Conservation (phyloP, 2,329 filamentous ascomycete species). For the Penicillium sp. region DNA sequence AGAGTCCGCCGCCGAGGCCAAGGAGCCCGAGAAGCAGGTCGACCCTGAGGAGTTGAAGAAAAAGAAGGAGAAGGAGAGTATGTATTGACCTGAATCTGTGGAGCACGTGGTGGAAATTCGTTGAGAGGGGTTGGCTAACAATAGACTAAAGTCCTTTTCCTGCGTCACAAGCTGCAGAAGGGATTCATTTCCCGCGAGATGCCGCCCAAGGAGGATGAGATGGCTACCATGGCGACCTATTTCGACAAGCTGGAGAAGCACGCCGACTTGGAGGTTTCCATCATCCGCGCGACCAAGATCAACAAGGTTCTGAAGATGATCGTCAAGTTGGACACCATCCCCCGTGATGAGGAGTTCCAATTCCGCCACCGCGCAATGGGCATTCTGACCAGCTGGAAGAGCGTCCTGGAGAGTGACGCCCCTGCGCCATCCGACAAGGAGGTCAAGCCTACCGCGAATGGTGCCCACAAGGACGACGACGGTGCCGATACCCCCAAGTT, state of each 20-base stretch:
- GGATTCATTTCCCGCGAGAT: slow-evolving; percentile 84
- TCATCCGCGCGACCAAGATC: slow-evolving; percentile 92
- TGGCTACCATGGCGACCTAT: slow-evolving; percentile 48
- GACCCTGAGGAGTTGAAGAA: slow-evolving; percentile 58
- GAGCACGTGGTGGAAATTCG: background rate
- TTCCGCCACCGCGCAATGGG: slow-evolving; percentile 83
- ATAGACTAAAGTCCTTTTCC: slow-evolving; percentile 70
- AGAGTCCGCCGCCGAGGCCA: slow-evolving; percentile 53
- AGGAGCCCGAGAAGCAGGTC: slow-evolving; percentile 55
- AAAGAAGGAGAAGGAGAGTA: slow-evolving; percentile 62
- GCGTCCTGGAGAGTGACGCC: slow-evolving; percentile 68
- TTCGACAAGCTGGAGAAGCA: slow-evolving; percentile 75
- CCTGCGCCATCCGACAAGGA: slow-evolving; percentile 46
- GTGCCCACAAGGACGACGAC: slow-evolving; percentile 42
- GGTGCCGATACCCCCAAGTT: slow-evolving; percentile 34
- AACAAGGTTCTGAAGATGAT: slow-evolving; percentile 98
- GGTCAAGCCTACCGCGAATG: slow-evolving; percentile 50
- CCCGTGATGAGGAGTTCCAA: slow-evolving; percentile 81
- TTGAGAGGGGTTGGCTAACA: background rate
- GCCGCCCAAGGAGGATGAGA: slow-evolving; percentile 75
- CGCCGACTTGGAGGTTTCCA: slow-evolving; percentile 79
- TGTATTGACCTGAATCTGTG: slow-evolving; percentile 13
- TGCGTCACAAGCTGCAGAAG: slow-evolving; percentile 93
- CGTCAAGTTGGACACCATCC: slow-evolving; percentile 81
- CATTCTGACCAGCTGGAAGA: slow-evolving; percentile 87